Base-by-base conservation (phyloP, 2,329 filamentous ascomycete genomes). In the Aureobasidium sp. region DNA sequence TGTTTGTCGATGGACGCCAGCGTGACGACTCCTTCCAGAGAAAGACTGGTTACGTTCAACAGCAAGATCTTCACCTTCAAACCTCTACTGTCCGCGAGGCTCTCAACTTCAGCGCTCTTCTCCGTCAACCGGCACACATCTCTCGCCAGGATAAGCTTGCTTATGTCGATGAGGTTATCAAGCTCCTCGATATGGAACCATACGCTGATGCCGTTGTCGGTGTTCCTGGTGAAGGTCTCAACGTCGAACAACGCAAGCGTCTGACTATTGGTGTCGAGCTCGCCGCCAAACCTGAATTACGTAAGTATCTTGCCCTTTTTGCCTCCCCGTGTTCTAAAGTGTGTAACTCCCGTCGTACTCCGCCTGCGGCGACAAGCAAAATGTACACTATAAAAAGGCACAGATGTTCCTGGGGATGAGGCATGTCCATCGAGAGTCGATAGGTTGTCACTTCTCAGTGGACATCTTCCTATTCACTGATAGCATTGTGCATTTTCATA, bases 221-320 rank as follows among this genome's bases (percentile, higher is more conserved):
- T 80, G 88, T 95, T 32, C 90, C 90, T 6, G 91, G 92, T 65
- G 90, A 95, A 78, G 91, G 90, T 75, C 81, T 90, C 41, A 90
- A 90, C 70, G 81, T 76, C 27, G 84, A 86, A 71, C 84, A 87
- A 71, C 79, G 84, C 21, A 87, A 87, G 72, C 88, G 91, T 69
- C 81, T 97, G 7, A 97, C 92, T 0, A 96, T 97, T 65, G 93
- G 91, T 75, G 92, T 97, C n/a, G 93, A 97, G 73, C 82, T 97
- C 29, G 92, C 91, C 45, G 93, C 93, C 7, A 96, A 94, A 77
- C 93, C 93, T 6, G 86, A 90, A 44, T 81, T 97, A 58, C 81
- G 21, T 21, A 21, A 21, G 21, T 21, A 21, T 21, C 21, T 21
- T 21, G 21, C 21, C 21, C 21, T 21, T 21, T 21, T 21, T 21